Percentiles rank a stretch among this genome's conserved stretches.
phyloP scores from a whole-genome alignment of 2,329 filamentous ascomycete species.

The Botrytis galanthina region DNA sequence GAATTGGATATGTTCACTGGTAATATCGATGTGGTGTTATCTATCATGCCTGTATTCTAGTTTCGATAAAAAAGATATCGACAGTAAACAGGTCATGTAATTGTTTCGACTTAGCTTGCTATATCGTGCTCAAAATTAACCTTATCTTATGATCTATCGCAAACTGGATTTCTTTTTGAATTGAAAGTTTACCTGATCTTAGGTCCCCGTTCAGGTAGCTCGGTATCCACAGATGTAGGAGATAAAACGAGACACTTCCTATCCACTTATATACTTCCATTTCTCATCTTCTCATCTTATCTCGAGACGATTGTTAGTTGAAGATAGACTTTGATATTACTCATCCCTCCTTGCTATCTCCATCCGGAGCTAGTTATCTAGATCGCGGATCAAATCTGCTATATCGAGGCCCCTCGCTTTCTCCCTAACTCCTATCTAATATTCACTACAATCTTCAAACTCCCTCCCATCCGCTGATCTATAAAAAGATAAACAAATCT shows the following conservation, averaged over 20 bases:
- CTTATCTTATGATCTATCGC: rapidly evolving
- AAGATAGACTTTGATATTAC: no score
- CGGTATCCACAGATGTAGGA: no score
- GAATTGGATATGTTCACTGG: rapidly evolving
- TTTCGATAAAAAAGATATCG: no score
- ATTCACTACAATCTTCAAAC: background rate
- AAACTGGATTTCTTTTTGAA: background rate
- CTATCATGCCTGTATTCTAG: rapidly evolving
- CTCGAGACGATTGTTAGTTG: no score
- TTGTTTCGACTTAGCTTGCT: background rate
- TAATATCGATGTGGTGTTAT: rapidly evolving
- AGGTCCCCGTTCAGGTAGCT: rapidly evolving
- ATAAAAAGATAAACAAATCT: background rate
- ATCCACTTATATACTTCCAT: no score
- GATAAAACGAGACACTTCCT: no score
- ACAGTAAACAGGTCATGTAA: background rate
- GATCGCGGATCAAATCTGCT: no score
- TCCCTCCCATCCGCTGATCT: background rate
- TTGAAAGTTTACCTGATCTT: rapidly evolving
- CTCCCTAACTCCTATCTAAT: background rate
- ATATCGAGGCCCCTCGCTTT: no score
- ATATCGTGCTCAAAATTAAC: background rate
- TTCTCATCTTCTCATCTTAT: no score
- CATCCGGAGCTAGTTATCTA: no score
- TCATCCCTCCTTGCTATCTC: no score